Conservation (phyloP, 352 stramenopile species). For the Blastocystis sp. region DNA sequence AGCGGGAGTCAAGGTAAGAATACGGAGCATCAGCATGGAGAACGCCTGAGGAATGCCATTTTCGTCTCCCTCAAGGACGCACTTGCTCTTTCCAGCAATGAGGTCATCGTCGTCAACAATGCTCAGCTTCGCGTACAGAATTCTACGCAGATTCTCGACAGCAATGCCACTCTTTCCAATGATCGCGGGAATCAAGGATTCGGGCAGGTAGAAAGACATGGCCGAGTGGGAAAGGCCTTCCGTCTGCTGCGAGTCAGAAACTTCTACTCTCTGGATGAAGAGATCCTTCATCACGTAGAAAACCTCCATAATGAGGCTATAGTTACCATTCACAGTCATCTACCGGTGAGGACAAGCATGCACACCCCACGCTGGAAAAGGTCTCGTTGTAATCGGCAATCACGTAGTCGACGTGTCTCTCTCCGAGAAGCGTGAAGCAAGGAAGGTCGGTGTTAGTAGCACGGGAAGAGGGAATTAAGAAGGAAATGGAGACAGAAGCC, state of each 20-base stretch:
- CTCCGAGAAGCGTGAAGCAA: background rate
- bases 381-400: background rate
- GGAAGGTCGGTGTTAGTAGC: background rate
- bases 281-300: constrained; percentile 64
- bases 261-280: constrained; percentile 9
- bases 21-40: constrained; percentile 13
- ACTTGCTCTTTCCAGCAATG: constrained; percentile 1
- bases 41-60: constrained; percentile 33
- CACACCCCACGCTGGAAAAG: background rate
- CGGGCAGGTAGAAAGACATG: constrained; percentile 21
- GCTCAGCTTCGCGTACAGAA: constrained; percentile 6
- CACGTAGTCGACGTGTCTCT: constrained; percentile 2
- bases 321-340: constrained; percentile 31
- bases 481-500: constrained; percentile 19
- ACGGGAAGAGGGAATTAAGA: constrained; percentile 14
- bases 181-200: background rate
- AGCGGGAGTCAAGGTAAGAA: constrained; percentile 14
- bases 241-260: background rate
- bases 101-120: background rate
- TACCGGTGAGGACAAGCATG: background rate
- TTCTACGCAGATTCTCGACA: constrained; percentile 32
- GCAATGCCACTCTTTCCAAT: constrained; percentile 43
- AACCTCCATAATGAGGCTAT: constrained; percentile 36
- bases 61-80: constrained; percentile 1
- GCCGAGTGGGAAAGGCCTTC: background rate